A percentile compares a stretch with the other conserved stretches of the same genome.
Evolutionary conservation across 805 yeast species (phyloP).

Genomic region (Tetrapisispora taiwanensis): DNA sequence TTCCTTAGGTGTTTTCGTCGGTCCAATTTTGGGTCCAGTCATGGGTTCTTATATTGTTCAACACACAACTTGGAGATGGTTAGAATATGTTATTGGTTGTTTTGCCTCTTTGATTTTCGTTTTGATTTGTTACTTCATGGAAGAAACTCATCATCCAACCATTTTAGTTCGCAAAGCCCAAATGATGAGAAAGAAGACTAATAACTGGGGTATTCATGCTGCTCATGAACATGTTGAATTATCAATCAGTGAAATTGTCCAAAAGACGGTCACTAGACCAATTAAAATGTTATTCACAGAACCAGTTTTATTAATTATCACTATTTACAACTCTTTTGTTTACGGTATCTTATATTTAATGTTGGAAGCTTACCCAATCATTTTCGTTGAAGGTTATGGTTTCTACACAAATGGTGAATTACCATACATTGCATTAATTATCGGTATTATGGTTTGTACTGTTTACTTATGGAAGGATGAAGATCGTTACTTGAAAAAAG

Average conservation of each 20-base stretch:
- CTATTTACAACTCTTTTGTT: slow-evolving; percentile 66
- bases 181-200: slow-evolving; percentile 52
- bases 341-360: slow-evolving; percentile 71
- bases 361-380: slow-evolving; percentile 66
- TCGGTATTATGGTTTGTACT: slow-evolving; percentile 59
- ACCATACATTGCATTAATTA: slow-evolving; percentile 67
- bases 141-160: slow-evolving; percentile 67
- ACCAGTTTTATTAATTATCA: slow-evolving; percentile 59
- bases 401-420: slow-evolving; percentile 45
- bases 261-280: slow-evolving; percentile 60
- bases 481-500: slow-evolving; percentile 37
- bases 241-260: slow-evolving; percentile 46
- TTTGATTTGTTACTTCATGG: slow-evolving; percentile 32
- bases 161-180: slow-evolving; percentile 54
- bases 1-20: slow-evolving; percentile 61
- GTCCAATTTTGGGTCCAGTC: slow-evolving; percentile 79
- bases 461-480: slow-evolving; percentile 43
- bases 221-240: slow-evolving; percentile 58
- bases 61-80: slow-evolving; percentile 75
- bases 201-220: slow-evolving; percentile 77
- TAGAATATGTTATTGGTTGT: slow-evolving; percentile 59
- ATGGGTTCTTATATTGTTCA: slow-evolving; percentile 56
- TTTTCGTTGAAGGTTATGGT: slow-evolving; percentile 52
- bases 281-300: slow-evolving; percentile 54
- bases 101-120: slow-evolving; percentile 35